Evolutionary conservation across 805 yeast genomes (phyloP), one percentile per base, ranked within the genome.

Genomic region (Starmerella ratchasimensis): DNA sequence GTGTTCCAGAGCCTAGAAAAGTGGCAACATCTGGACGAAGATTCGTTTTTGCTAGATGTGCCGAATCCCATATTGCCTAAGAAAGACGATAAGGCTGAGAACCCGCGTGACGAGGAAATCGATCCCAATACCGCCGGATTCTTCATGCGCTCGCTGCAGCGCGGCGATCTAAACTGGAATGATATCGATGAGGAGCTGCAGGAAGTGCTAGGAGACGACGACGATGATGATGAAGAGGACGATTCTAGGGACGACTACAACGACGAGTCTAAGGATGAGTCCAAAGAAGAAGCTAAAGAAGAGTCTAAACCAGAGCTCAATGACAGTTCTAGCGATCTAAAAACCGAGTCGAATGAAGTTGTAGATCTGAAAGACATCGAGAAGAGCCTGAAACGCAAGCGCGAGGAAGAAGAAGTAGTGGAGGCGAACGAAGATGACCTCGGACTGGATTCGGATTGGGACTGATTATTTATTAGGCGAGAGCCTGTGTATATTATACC

Each of bases 1-100:
- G 59, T 88, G 2, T 86, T 86, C 60, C 75, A 78, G 26, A 80
- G 95, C 56, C 64, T 88, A 47, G 74, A 84, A 6, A 60, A 68
- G 19, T 88, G 97, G 97, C 63, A 64, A 38, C 69, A 68, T 32
- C 76, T 75, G 0, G 73, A 75, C 14, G 90, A 78, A 45, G 62
- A 55, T 3, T 72, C 69, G 3, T 86, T 65, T 52, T 55, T 64
- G 28, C 62, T 84, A 15, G 59, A 66, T 5, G 68, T 71, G n/a
- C 65, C 64, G 4, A 65, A 67, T 16, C 68, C 67, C 1, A 65
- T 62, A 26, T 55, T 68, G 53, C 53, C 45, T 4, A 18, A 13
- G 15, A 8, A 6, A 6, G 69, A 59, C 2, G 62, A 31, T 15
- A 62, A 60, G 44, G 60, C 44, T 15, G 66, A 61, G 9, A 68